Conservation (phyloP, 78 protist genomes). For the Polysphondylium violaceum region DNA sequence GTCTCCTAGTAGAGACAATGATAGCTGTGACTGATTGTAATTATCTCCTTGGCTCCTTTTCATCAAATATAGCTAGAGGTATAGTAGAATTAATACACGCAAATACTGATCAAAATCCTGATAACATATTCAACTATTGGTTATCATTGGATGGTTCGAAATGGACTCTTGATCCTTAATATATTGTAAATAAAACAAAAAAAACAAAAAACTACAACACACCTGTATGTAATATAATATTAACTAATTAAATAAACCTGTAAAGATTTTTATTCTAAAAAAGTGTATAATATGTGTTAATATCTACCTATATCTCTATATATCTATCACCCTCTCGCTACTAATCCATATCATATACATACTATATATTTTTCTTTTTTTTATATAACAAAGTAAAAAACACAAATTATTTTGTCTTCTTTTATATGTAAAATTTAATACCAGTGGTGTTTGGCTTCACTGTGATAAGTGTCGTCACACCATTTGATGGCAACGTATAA, state of each 20-base stretch:
- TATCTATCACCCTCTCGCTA: no score
- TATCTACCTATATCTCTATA: no score
- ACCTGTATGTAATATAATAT: not conserved
- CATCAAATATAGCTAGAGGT: constrained; percentile 10
- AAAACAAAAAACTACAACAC: not conserved
- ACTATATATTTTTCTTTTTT: not conserved
- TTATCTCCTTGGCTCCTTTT: constrained; percentile 1
- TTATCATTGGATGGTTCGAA: not conserved
- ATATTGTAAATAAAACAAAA: not conserved
- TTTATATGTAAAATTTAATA: constrained; percentile 26
- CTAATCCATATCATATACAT: not conserved
- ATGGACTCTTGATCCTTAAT: not conserved
- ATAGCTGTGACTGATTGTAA: constrained; percentile 3
- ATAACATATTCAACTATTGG: not conserved
- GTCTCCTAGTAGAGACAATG: not conserved
- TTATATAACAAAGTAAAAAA: not conserved
- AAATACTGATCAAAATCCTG: not conserved
- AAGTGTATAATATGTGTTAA: no score
- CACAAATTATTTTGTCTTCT: not conserved
- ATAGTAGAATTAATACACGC: constrained; percentile 7
- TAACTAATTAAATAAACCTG: not conserved
- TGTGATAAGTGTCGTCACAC: constrained; percentile 53
- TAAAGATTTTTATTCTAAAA: not conserved
- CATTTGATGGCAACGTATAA: constrained; percentile 55
- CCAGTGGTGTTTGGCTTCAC: constrained; percentile 43